Evolutionary conservation across 495 filamentous ascomycete species (phyloP).

Genomic region (Tuber magnatum): DNA sequence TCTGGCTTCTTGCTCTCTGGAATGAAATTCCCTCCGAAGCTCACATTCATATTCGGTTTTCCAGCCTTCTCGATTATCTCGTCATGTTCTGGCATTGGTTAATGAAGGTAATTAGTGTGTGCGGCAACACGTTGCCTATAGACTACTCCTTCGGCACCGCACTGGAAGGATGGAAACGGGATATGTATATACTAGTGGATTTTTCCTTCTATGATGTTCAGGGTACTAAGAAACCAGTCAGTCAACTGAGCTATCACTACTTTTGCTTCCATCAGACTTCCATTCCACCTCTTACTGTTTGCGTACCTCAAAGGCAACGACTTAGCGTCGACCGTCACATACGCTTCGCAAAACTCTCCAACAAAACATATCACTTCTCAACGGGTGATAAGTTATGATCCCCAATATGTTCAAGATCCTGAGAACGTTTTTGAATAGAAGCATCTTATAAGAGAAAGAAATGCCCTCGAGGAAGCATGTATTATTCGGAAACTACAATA

Average conservation of each 20-base stretch:
- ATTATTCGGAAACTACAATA: background rate
- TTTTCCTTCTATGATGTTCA: background rate
- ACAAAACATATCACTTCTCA: background rate
- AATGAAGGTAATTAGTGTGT: too few species aligned
- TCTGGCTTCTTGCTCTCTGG: background rate
- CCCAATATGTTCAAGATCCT: background rate
- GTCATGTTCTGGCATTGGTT: background rate
- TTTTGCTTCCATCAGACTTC: background rate
- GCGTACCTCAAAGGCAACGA: background rate
- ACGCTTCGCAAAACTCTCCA: background rate
- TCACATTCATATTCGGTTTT: background rate
- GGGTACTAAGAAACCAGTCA: background rate
- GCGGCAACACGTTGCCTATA: background rate
- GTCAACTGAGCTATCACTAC: background rate
- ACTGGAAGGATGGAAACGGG: background rate
- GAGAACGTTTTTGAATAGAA: background rate
- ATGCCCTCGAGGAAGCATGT: background rate
- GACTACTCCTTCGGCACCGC: background rate
- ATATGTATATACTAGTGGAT: background rate
- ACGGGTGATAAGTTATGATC: background rate
- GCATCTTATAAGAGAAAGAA: background rate
- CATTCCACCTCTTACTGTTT: background rate
- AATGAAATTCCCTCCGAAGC: background rate
- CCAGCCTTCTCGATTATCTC: background rate
- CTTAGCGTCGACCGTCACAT: background rate